Conservation (phyloP, 2,329 filamentous ascomycete species). For the Aspergillus melleus region DNA sequence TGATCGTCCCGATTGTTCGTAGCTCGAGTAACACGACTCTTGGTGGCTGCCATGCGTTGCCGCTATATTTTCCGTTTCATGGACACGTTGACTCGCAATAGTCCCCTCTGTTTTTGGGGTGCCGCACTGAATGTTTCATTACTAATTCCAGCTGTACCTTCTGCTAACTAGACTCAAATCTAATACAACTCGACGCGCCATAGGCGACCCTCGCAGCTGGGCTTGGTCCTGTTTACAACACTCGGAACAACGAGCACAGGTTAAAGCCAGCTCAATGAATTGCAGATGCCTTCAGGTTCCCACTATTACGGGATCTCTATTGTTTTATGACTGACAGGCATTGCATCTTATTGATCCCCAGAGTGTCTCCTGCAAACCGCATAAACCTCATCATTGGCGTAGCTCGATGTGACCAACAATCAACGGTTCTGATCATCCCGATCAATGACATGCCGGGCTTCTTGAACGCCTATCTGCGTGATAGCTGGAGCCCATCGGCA, state of each 20-base stretch:
- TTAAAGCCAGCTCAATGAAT: slow-evolving; percentile 16
- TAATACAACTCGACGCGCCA: slow-evolving; percentile 3
- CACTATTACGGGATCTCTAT: background rate
- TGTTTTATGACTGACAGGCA: background rate
- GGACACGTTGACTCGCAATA: background rate
- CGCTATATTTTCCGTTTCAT: slow-evolving; percentile 26
- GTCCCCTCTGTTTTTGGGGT: background rate
- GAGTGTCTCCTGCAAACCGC: background rate
- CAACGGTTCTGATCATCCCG: slow-evolving; percentile 1
- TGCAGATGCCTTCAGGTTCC: slow-evolving; percentile 1
- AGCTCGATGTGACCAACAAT: slow-evolving; percentile 13
- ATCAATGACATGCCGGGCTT: slow-evolving; percentile 8
- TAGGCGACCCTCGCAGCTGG: slow-evolving; percentile 14
- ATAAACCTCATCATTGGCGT: slow-evolving; percentile 15
- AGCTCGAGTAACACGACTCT: slow-evolving; percentile 25
- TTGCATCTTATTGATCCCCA: background rate
- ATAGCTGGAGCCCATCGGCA: slow-evolving; percentile 12
- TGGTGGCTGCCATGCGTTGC: slow-evolving; percentile 36
- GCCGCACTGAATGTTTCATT: background rate
- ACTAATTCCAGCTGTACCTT: background rate
- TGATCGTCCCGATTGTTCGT: slow-evolving; percentile 16
- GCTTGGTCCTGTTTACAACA: slow-evolving; percentile 18
- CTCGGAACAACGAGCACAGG: slow-evolving; percentile 7
- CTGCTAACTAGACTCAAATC: background rate
- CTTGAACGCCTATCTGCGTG: slow-evolving; percentile 3